Base-by-base conservation (phyloP, 768 basidiomycete genomes). In the Rhodotorula diobovata region DNA sequence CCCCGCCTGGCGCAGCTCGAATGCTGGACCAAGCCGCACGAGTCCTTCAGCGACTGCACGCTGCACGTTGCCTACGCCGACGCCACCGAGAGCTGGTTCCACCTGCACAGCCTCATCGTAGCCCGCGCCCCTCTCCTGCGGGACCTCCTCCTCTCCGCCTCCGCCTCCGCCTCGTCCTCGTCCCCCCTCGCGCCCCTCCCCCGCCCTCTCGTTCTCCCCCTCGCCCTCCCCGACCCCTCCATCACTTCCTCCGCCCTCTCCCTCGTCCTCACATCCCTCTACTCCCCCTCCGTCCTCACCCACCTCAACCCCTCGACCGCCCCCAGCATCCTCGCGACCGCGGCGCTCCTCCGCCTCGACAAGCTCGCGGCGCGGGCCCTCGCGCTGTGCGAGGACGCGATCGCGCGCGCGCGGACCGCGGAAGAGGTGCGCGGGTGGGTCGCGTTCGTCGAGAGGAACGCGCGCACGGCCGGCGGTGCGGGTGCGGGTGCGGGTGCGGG, bases 251-350 rank as follows among this genome's bases (percentile, higher is more conserved):
- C 35, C 21, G 56, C 67, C 2, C 34, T 73, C 54, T 16, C 30
- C 8, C 60, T 73, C 41, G 61, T 32, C 48, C 46, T 73, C 55
- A 67, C 72, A 7, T 73, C 64, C 4, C 67, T 73, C 23, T 73
- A 73, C 61, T 66, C 63, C 5, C 72, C 72, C 23, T 23, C 54
- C 10, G 67, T 66, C 41, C 61, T 69, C 46, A 8, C 48, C 1
- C 67, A 73, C 45, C 41, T 73, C 34, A 10, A 41, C 15, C n/a
- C 39, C 18, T 1, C 43, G 21, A 66, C 48, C 30, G 60, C 63
- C 35, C 35, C 60, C 20, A 7, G 43, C 4, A 25, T 73, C 41
- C 61, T 73, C 54, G 60, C 67, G 2, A 63, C 64, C 15, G 67
- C 67, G 5, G 21, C 16, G 34, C 69, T 58, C 67, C 63, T 73